Conservation (phyloP, 1,284 basidiomycete genomes). For the Cutaneotrichosporon daszewskae region DNA sequence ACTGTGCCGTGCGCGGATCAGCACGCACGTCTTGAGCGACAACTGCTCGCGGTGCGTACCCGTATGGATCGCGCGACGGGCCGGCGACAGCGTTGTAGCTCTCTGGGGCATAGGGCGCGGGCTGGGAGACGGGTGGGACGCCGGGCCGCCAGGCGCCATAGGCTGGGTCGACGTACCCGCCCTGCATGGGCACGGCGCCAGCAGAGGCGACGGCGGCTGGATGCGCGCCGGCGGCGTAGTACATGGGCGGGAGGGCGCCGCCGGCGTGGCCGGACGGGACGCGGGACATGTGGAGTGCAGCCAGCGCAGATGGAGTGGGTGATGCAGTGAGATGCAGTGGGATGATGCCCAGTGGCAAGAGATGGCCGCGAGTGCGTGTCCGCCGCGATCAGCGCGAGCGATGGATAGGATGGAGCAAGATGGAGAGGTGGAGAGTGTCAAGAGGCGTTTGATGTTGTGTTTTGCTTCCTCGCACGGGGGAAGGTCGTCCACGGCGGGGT, state of each 20-base stretch:
- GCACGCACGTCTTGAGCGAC: neutral
- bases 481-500: too few species aligned
- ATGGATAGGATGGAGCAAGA: too few species aligned
- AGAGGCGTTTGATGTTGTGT: too few species aligned
- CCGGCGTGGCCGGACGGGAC: constrained; percentile 12
- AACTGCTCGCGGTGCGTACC: constrained; percentile 1
- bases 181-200: constrained; percentile 2
- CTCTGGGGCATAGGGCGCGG: constrained; percentile 1
- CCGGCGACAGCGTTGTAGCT: constrained; percentile 15
- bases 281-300: constrained; percentile 12
- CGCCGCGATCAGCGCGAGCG: too few species aligned
- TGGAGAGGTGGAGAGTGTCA: too few species aligned
- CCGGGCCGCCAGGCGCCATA: constrained; percentile 6
- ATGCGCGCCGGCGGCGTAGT: constrained; percentile 8
- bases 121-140: neutral
- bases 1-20: neutral
- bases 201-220: constrained; percentile 4
- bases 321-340: too few species aligned
- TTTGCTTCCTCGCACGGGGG: too few species aligned
- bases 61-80: constrained; percentile 14
- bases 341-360: too few species aligned
- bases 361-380: neutral
- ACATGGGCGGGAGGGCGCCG: constrained; percentile 11
- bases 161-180: constrained; percentile 10
- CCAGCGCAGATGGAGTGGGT: too few species aligned